These are phyloP conservation scores for Hypoxylon sp. DNA, from an alignment of 2,329 filamentous ascomycete species.

Conservation along the genomic window DNA sequence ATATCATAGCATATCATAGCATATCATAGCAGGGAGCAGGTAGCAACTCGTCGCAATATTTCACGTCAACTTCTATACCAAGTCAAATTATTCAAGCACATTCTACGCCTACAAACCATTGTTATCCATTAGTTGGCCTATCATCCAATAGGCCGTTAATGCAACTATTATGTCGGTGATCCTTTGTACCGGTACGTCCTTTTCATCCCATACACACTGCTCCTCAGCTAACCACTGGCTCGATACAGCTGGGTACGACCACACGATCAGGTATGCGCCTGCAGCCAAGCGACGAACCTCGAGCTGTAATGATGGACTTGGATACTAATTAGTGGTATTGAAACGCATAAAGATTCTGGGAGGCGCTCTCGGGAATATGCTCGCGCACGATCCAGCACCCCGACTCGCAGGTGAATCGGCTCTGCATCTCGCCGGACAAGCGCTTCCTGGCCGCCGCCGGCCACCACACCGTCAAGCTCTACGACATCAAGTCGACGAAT, in stretches of 20 bases:
- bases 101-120: slow-evolving; percentile 5
- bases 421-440: slow-evolving; percentile 99
- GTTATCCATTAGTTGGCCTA: slow-evolving; percentile 11
- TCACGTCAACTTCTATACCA: slow-evolving; percentile 18
- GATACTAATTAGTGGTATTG: slow-evolving; percentile 7
- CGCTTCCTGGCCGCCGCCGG: slow-evolving; percentile 89
- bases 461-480: slow-evolving; percentile 92
- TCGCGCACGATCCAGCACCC: slow-evolving; percentile 98
- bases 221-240: slow-evolving; percentile 39
- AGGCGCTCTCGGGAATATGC: slow-evolving; percentile 96
- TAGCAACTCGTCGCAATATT: slow-evolving; percentile 14
- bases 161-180: slow-evolving; percentile 69
- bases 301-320: not conserved
- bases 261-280: slow-evolving; percentile 69
- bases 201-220: slow-evolving; percentile 17
- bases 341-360: slow-evolving; percentile 79
- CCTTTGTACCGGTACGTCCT: slow-evolving; percentile 70
- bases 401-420: slow-evolving; percentile 97
- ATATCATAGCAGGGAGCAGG: not conserved
- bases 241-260: slow-evolving; percentile 70
- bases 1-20: too few species aligned
- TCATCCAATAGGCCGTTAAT: slow-evolving; percentile 20
- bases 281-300: not conserved
- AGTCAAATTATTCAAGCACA: slow-evolving; percentile 4
- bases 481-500: slow-evolving; percentile 99